These are phyloP conservation scores for Fraxinus nigra DNA, from an alignment of 305 asterid species.

Conservation along the genomic window DNA sequence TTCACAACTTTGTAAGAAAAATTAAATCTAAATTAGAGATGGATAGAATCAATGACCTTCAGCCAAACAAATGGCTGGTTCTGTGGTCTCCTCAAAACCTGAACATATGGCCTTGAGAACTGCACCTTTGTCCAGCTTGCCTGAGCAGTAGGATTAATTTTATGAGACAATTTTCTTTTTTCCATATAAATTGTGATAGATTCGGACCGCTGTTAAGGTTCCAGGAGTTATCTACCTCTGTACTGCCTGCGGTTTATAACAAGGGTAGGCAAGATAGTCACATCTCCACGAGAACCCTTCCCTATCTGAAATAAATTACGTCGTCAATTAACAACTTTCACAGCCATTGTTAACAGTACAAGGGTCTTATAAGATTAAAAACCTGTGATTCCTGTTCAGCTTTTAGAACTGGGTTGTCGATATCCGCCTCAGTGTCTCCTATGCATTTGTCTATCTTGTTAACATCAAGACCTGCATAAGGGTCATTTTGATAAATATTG, in stretches of 20 bases:
- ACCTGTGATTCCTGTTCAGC: conserved; percentile 96
- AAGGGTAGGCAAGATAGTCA: conserved; percentile 92
- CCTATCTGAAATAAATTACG: conserved; percentile 59
- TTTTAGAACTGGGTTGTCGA: conserved; percentile 68
- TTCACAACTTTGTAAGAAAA: background rate
- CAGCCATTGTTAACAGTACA: background rate
- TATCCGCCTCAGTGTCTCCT: conserved; percentile 75
- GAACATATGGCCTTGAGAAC: conserved; percentile 96
- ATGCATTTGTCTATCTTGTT: conserved; percentile 72
- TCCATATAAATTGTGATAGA: background rate
- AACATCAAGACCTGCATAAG: conserved; percentile 57
- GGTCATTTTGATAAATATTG: background rate
- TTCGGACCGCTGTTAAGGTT: background rate
- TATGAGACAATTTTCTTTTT: conserved; percentile 6
- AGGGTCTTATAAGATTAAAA: background rate
- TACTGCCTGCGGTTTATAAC: conserved; percentile 84
- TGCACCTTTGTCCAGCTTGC: conserved; percentile 91
- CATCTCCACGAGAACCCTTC: conserved; percentile 86
- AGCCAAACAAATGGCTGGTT: conserved; percentile 80
- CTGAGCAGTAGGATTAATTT: conserved; percentile 32
- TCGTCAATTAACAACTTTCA: conserved; percentile 5
- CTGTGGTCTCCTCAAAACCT: conserved; percentile 94
- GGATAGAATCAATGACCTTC: conserved; percentile 42
- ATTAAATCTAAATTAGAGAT: conserved; percentile 3
- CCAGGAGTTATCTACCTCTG: conserved; percentile 54